phyloP scores from a whole-genome alignment of 1,284 basidiomycete species.

The Boletus mariae region DNA sequence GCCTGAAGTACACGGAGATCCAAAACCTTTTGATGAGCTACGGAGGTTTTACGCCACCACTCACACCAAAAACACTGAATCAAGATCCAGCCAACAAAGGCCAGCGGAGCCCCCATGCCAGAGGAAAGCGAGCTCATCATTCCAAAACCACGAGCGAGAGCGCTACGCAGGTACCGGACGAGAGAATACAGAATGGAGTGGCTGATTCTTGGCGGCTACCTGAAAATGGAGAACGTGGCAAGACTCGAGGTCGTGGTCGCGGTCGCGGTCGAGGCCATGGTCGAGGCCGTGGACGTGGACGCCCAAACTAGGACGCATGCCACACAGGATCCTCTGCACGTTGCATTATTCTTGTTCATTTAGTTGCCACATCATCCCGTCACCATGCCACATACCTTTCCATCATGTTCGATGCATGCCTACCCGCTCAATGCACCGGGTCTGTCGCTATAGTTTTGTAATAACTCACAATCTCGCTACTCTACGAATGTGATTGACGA shows the following conservation, averaged over 20 bases:
- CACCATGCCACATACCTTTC: constrained; percentile 20
- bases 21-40: constrained; percentile 51
- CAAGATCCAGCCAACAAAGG: not conserved
- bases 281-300: constrained; percentile 24
- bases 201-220: constrained; percentile 6
- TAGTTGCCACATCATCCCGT: constrained; percentile 19
- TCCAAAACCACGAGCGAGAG: not conserved
- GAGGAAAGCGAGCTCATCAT: constrained; percentile 13
- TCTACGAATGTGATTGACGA: constrained; percentile 15
- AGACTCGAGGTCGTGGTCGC: constrained; percentile 38
- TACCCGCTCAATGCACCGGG: constrained; percentile 20
- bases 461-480: constrained; percentile 13
- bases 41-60: constrained; percentile 49
- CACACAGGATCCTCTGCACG: constrained; percentile 9
- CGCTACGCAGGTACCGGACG: constrained; percentile 1
- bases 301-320: constrained; percentile 11
- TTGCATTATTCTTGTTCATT: constrained; percentile 18
- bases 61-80: constrained; percentile 34
- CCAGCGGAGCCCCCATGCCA: not conserved
- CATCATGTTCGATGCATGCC: constrained; percentile 25
- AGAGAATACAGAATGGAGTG: constrained; percentile 4
- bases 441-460: constrained; percentile 10
- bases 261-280: constrained; percentile 26
- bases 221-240: constrained; percentile 30
- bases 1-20: constrained; percentile 48